Evolutionary conservation across 2,329 filamentous ascomycete species (phyloP).

Genomic region (Exophiala dermatitidis): DNA sequence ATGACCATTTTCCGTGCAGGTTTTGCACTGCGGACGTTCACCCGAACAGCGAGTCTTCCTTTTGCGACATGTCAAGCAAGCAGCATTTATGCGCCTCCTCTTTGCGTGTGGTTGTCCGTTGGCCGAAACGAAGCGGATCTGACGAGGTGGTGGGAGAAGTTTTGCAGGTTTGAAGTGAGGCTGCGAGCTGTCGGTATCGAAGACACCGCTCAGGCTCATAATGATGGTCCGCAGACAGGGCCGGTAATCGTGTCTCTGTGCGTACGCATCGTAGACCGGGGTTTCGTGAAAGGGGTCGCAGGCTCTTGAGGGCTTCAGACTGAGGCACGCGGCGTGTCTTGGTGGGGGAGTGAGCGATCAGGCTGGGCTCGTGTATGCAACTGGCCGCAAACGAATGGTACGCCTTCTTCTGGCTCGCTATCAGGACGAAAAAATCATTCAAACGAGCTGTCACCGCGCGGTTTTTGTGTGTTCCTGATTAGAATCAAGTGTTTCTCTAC

Average conservation of each 20-base stretch:
- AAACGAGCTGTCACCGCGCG: too few relatives aligned
- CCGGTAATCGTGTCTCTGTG: conserved; percentile 1
- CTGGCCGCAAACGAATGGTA: too few relatives aligned
- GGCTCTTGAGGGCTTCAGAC: neutral
- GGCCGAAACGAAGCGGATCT: conserved; percentile 73
- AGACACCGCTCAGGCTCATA: conserved; percentile 16
- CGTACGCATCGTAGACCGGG: conserved; percentile 5
- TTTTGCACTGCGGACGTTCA: conserved; percentile 64
- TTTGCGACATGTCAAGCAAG: conserved; percentile 66
- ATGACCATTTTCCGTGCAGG: conserved; percentile 65
- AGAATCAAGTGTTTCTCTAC: too few relatives aligned
- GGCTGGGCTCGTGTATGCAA: too few relatives aligned
- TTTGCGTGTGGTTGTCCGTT: conserved; percentile 75
- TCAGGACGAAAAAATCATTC: too few relatives aligned
- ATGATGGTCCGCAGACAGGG: conserved; percentile 12
- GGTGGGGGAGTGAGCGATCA: too few relatives aligned
- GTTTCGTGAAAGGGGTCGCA: neutral
- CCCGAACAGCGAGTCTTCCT: conserved; percentile 70
- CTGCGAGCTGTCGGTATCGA: neutral
- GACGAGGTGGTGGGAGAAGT: conserved; percentile 29
- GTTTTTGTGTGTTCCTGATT: too few relatives aligned
- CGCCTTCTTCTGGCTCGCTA: too few relatives aligned
- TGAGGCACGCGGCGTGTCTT: too few relatives aligned
- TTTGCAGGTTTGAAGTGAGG: neutral
- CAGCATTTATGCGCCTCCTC: conserved; percentile 68